Evolutionary conservation across 2,329 filamentous ascomycete species (phyloP), one percentile per base, ranked within the genome.

Genomic region (Colletotrichum kahawae): DNA sequence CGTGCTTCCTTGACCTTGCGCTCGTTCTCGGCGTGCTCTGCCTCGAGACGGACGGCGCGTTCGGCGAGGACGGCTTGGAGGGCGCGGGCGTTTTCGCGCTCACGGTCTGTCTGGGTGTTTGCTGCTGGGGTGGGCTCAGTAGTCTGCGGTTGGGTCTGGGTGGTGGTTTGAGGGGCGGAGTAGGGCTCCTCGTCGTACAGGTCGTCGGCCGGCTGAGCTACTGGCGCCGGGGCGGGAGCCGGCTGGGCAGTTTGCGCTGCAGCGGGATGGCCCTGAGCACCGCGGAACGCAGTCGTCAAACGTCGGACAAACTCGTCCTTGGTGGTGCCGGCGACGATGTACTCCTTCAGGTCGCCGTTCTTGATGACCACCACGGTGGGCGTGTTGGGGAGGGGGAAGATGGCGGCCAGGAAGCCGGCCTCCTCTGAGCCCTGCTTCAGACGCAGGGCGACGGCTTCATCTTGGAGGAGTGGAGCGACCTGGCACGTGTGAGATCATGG

Each of bases 301-400:
- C 91, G 87, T 57, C 86, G 87, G 63, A 92, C 82, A 72, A 97
- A 95, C 10, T 95, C 92, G 18, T 93, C 90, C 80, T 91, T 93
- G 16, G 87, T 84, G 10, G 90, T 88, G 10, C 92, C 93, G 1
- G 91, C 86, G 48, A 92, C 88, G 12, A 98, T 88, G 82, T 96
- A 95, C 82, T 96, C 93, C 80, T 93, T 92, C 16, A 98, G 86
- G 76, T 94, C 90, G 10, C 94, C 95, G 83, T 95, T 94, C 81
- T 93, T 92, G 79, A 98, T 96, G 24, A 97, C 87, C 18, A 98
- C 90, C 10, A 98, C 85, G 2, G 94, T 94, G 0, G 96, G 96
- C n/a, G 92, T 92, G 78, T 92, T 92, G 1, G 91, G 90, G n/a
- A 98, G 87, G 0, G 95, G 94, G 79, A 95, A 97, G 80, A 98